These are phyloP conservation scores for Piedraia hortae DNA, from an alignment of 2,329 filamentous ascomycete genomes.

Conservation along the genomic window DNA sequence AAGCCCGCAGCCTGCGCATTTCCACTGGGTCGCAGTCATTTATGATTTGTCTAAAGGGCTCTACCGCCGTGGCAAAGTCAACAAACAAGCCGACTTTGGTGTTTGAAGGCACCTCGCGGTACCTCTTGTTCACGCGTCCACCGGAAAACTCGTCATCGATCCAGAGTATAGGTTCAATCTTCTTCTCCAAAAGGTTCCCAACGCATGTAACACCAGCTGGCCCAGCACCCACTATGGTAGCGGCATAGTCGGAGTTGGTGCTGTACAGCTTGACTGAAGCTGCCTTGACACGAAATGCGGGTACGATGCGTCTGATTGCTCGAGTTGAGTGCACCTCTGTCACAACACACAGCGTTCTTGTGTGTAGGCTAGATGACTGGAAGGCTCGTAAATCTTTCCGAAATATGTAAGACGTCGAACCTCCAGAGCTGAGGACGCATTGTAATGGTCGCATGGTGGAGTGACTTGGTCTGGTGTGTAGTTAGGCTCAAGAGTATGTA, in stretches of 20 bases:
- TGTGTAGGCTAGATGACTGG: too few species aligned
- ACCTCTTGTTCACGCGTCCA: conserved; percentile 18
- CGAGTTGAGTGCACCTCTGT: too few species aligned
- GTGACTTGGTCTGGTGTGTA: too few species aligned
- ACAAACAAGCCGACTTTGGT: conserved; percentile 33
- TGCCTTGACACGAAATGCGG: too few species aligned
- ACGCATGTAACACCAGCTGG: conserved; percentile 31
- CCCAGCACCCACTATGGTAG: conserved; percentile 31
- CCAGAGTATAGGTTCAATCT: conserved; percentile 27
- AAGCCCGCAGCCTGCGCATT: conserved; percentile 23
- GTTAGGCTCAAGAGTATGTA: too few species aligned
- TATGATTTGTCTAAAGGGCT: conserved; percentile 24
- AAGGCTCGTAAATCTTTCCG: too few species aligned
- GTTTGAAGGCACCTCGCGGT: conserved; percentile 35
- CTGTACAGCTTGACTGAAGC: too few species aligned
- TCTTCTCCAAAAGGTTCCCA: conserved; percentile 31
- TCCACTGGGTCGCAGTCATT: conserved; percentile 3
- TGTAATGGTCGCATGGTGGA: too few species aligned
- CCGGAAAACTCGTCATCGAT: conserved; percentile 28
- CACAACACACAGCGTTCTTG: too few species aligned
- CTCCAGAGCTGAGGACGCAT: too few species aligned
- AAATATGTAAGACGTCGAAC: too few species aligned
- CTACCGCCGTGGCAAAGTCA: conserved; percentile 25
- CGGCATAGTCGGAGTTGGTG: conserved; percentile 19
- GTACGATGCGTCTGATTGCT: too few species aligned